Conservation (phyloP, 2,329 filamentous ascomycete genomes). For the Sporothrix luriei region DNA sequence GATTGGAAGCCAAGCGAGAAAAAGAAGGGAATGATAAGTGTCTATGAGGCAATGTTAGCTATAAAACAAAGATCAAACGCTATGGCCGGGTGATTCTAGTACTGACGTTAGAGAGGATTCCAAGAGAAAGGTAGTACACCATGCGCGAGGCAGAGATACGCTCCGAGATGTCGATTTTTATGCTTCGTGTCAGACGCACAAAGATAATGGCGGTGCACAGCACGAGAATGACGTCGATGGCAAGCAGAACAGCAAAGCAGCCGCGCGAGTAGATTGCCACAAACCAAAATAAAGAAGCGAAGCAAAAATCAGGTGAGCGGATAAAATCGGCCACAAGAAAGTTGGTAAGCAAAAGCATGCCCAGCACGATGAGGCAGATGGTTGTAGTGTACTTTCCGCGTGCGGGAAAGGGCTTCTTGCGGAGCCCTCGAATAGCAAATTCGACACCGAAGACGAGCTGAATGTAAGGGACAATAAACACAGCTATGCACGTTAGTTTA, state of each 20-base stretch:
- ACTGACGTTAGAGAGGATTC: constrained; percentile 60
- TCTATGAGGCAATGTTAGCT: constrained; percentile 43
- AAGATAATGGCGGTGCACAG: constrained; percentile 58
- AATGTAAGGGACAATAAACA: constrained; percentile 67
- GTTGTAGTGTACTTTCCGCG: constrained; percentile 62
- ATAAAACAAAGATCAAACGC: neutral
- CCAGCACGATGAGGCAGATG: constrained; percentile 57
- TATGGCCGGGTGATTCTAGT: neutral
- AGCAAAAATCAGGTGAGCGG: constrained; percentile 62
- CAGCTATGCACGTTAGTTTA: constrained; percentile 48
- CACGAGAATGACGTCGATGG: constrained; percentile 55
- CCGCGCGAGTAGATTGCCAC: constrained; percentile 62
- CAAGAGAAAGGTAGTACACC: constrained; percentile 66
- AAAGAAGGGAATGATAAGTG: constrained; percentile 66
- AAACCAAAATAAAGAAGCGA: constrained; percentile 70
- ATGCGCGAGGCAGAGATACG: constrained; percentile 67
- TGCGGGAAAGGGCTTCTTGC: constrained; percentile 58
- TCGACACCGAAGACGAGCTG: constrained; percentile 68
- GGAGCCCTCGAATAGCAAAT: constrained; percentile 58
- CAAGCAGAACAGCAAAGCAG: constrained; percentile 57
- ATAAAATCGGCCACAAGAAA: constrained; percentile 62
- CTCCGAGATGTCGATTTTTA: constrained; percentile 60
- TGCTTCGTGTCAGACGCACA: constrained; percentile 57
- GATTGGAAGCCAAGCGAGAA: constrained; percentile 54
- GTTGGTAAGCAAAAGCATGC: constrained; percentile 56